Base-by-base conservation (phyloP, 306 rosid species). In the Astragalus membranaceus region DNA sequence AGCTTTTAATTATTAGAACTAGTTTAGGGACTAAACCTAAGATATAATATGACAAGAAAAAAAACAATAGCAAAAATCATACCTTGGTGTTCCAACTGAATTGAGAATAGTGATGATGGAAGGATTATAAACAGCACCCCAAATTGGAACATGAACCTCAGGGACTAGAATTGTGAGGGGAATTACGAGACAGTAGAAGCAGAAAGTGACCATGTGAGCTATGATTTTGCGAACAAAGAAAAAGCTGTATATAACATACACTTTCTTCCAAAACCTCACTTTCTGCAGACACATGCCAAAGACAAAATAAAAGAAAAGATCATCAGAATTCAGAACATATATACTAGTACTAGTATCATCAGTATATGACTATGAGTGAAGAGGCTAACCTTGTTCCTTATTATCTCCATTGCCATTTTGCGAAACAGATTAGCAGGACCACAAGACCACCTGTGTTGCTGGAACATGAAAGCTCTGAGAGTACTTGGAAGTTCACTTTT, bases 51-150 rank as follows among this genome's bases (percentile, higher is more conserved):
- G 10, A 20, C 32, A 15, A 48, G 36, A 8, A 17, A 52, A 33
- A 15, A 73, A 68, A 13, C 2, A 10, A 43, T 10, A 57, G 3
- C 26, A 23, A 32, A 50, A 7, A 67, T 10, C 46, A 61, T 9
- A 93, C 98, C 99, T 91, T 54, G 99, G 99, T 78, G 99, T 95
- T 85, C 99, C 99, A 0, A 95, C 99, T 14, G 99, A 88, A 35
- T 95, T 95, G 80, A 95, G 92, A 75, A 91, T 95, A 80, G 99
- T 95, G 80, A 95, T 87, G 79, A 95, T 74, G 20, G 96, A 95
- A 70, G 99, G 99, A 67, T 91, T 95, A 68, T 95, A 95, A 71
- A 95, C 99, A 10, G 99, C 99, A 46, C 99, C 99, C 99, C 99
- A 95, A 12, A 95, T 91, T 37, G 99, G 99, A 78, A 91, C 99